Evolutionary conservation across 306 rosid species (phyloP), one percentile per base, ranked within the genome.

Genomic region (Benincasa hispida): DNA sequence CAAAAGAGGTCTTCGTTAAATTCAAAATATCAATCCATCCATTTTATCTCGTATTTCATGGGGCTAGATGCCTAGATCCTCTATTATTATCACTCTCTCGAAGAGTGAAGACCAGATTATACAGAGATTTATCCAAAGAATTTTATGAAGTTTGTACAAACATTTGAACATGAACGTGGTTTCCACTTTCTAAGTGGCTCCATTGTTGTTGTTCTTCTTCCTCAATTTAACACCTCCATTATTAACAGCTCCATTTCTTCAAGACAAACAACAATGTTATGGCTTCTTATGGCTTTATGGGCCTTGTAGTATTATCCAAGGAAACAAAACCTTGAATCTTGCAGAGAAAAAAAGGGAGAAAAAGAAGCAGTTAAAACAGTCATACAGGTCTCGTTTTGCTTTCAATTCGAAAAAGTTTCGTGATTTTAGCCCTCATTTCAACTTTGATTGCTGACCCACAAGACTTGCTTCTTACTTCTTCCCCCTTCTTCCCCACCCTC

Each of bases 381-480:
- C 61, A 19, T 72, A 72, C 10, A 50, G 47, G 76, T 72, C 76
- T 72, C 60, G 76, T 82, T 83, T 78, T 74, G 56, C 55, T 63
- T 75, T 79, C 56, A 42, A 17, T 60, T 76, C 21, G 69, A 13
- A 62, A 61, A 77, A 13, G 65, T 58, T 81, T 69, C 30, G 27
- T 50, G 72, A 68, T 68, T 83, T 79, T 53, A 79, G 79, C 72
- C 73, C 74, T 84, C 82, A 77, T 62, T 81, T 67, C 79, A 51
- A 72, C 37, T 21, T 59, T 19, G n/a, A 34, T 51, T 50, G 32
- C 74, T 73, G 60, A 35, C 60, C 82, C 77, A 78, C 80, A 35
- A 82, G 79, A 67, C 89, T 88, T 83, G 5, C 25, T 73, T 74
- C 85, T 75, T 74, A 76, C 89, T 84, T 85, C 78, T 83, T 65